Base-by-base conservation (phyloP, 352 stramenopile genomes). In the Phytophthora parvispora region DNA sequence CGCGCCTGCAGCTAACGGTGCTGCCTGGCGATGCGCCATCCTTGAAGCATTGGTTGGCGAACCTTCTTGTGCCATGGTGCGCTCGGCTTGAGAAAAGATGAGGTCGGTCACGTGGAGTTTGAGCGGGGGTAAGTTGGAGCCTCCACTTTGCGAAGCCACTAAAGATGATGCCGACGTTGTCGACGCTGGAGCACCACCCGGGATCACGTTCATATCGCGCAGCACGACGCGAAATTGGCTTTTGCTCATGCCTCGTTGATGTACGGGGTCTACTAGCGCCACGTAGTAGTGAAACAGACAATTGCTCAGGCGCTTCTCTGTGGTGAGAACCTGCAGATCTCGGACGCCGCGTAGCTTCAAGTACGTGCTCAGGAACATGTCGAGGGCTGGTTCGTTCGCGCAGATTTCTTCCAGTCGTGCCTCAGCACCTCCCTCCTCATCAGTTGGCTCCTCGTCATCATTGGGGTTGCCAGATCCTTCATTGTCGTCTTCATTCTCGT, bases 271-370 rank as follows among this genome's bases (percentile, higher is more conserved):
- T 6, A 83, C 68, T 0, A 89, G 67, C 12, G 81, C 79, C 29
- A 89, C 69, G 61, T 90, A 91, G 74, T 89, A 91, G 58, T 91
- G 79, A 40, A 84, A 91, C 6, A 91, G 48, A 22, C 81, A 88
- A 64, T 91, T 91, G 55, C 75, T 86, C 15, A 91, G 71, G n/a
- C 83, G 77, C 55, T 89, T 87, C 49, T 87, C 83, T 9, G 78
- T 68, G 20, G 83, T 86, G 32, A 91, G 72, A 16, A 83, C 69
- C 45, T 89, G 78, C 24, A 89, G 45, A 34, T 87, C 74, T 6
- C 69, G 81, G 5, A 89, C 74, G 2, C 81, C 78, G 2, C 80
- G 70, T 6, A 89, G 64, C 31, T 73, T 71, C 34, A 87, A 20
- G 50, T 89, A 89, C 3, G 81, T 89, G 36, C 70, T 89, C 42